Evolutionary conservation across 1,139 yeast genomes (phyloP), one percentile per base, ranked within the genome.

Genomic region (Candida freyschussii): DNA sequence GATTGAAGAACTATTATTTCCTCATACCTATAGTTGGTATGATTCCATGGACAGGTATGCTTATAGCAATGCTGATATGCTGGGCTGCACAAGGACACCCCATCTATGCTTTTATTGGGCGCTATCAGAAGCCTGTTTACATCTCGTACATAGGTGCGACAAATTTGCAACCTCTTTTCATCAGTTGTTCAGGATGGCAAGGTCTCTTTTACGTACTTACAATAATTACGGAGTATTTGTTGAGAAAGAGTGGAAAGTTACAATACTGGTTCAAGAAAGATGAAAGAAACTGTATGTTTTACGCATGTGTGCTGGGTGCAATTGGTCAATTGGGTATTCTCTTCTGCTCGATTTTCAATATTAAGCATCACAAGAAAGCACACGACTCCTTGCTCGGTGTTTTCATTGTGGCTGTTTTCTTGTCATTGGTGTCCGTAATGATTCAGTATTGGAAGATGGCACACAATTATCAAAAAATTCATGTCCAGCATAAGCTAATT

Each of bases 141-240:
- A 74, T 89, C 31, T 82, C 95, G 9, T 86, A 86, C 52, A 70
- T 86, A 34, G 95, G 89, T 6, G 95, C 96, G 11, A 82, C 94
- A 2, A 78, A 78, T 49, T 63, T 85, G 33, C 84, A 85, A 53
- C 94, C 95, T 2, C 60, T 86, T 14, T 87, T 87, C 58, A 85
- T 87, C 27, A 63, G 83, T n/a, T 78, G 94, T 52, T 65, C 84
- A 3, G 85, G 79, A 0, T 70, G 78, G 55, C 95, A 85, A 60
- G 95, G 87, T 13, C 63, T 84, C 12, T 78, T 84, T 50, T 84
- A 76, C 49, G 77, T 77, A 24, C 69, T 85, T n/a, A 70, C 89
- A 3, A 37, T 62, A 11, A 44, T 58, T 9, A 44, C 55, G 8
- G 63, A 60, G 41, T 60, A 55, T 39, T 44, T 17, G 5, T 33